phyloP scores from a whole-genome alignment of 2,329 filamentous ascomycete species.

The Phialophora macrospora region DNA sequence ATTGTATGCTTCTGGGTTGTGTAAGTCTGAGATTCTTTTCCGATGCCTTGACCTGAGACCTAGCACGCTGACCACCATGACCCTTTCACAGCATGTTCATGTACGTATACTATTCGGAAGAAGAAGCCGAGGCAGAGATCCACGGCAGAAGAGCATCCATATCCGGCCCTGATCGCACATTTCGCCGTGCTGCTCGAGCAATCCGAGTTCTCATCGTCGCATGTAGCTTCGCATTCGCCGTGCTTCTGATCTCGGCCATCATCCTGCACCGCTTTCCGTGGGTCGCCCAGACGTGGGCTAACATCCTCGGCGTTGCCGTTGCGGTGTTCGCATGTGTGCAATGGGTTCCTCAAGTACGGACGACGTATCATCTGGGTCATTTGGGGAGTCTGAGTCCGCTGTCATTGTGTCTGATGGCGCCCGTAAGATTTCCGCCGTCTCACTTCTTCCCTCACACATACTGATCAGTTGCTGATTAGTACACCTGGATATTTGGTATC shows the following conservation, averaged over 20 bases:
- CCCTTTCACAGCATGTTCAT: constrained; percentile 21
- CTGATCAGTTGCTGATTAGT: constrained; percentile 15
- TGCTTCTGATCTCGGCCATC: constrained; percentile 23
- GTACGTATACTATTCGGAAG: constrained; percentile 29
- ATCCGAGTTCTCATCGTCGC: constrained; percentile 21
- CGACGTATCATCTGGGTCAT: constrained; percentile 26
- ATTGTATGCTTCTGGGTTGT: constrained; percentile 28
- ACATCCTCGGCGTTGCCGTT: constrained; percentile 25
- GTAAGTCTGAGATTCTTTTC: constrained; percentile 10
- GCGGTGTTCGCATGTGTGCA: constrained; percentile 27
- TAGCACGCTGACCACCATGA: not conserved
- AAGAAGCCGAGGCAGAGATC: constrained; percentile 28
- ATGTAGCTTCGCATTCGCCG: constrained; percentile 25
- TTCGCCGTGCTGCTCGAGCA: constrained; percentile 25
- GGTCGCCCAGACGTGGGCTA: constrained; percentile 23
- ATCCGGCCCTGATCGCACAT: constrained; percentile 24
- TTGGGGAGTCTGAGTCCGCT: constrained; percentile 25
- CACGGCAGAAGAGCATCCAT: constrained; percentile 22
- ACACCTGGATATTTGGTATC: constrained; percentile 31
- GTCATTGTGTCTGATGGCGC: constrained; percentile 23
- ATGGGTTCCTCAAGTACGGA: constrained; percentile 27
- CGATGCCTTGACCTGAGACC: not conserved
- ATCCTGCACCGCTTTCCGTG: constrained; percentile 29
- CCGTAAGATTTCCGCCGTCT: constrained; percentile 4
- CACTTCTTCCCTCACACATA: not conserved